Evolutionary conservation across 164 flowering plant genomes (phyloP), one percentile per base, ranked within the genome.

Genomic region (Warburgia ugandensis): DNA sequence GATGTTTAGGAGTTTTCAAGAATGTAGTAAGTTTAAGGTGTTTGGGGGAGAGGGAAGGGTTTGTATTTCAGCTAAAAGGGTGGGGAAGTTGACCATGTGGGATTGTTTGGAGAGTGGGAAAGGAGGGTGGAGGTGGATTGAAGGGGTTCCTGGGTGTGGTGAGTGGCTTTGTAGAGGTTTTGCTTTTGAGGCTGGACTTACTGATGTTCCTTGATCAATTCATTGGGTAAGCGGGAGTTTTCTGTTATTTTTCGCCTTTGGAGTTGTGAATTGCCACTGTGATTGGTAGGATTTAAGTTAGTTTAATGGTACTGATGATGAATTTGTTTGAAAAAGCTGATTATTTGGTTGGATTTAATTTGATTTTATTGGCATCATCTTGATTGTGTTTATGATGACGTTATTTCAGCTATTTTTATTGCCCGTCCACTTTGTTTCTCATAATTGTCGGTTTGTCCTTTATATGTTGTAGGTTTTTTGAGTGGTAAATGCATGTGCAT

Each of bases 41-140:
- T 92, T 92, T 57, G 98, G 98, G 10, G 84, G 80, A 0, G 88
- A 91, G 8, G 73, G 79, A 53, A 54, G 79, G 68, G 77, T 92
- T 16, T 92, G 90, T 55, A 83, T 92, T 38, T 83, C 95, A 2
- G 96, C 78, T 11, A 85, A 76, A 67, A 69, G 79, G 56, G 64
- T 80, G 6, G 83, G 82, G 59, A 74, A 55, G 41, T 58, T 88
- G 73, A 96, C 89, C 0, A 51, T 92, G 72, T 92, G 96, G 94
- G 90, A 84, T 42, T 58, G 56, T 46, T 54, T 61, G 22, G 63
- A 51, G 37, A 27, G 3, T 4, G 71, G 68, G 33, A 63, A 68
- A n/a, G 77, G 75, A 23, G 70, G 64, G 23, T 92, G 98, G 98
- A 68, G 71, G 38, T 92, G 98, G 98, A 69, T 88, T 30, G 84